Evolutionary conservation across 1,139 yeast genomes (phyloP).

Genomic region (Geotrichum citri-aurantii): DNA sequence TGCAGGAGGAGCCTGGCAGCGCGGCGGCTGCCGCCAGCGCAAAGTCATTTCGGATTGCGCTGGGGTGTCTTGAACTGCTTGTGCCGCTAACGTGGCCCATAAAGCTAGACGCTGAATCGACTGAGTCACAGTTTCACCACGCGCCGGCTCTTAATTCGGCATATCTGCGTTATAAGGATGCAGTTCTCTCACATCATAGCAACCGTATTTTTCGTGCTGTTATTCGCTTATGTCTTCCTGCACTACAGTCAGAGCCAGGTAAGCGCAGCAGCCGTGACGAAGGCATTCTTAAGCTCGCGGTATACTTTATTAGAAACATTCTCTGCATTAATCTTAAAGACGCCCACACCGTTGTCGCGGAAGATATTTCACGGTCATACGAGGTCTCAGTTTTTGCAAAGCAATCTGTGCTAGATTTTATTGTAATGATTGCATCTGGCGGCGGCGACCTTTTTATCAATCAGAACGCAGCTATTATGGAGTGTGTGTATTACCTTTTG

Average conservation of each 20-base stretch:
- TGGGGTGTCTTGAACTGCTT: conserved; percentile 68
- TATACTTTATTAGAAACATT: conserved; percentile 70
- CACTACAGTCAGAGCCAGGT: conserved; percentile 47
- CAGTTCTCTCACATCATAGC: conserved; percentile 50
- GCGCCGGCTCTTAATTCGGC: conserved; percentile 58
- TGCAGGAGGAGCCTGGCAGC: conserved; percentile 20
- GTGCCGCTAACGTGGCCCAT: conserved; percentile 88
- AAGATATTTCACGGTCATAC: conserved; percentile 62
- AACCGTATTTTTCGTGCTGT: conserved; percentile 67
- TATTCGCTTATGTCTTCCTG: conserved; percentile 62
- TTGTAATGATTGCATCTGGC: conserved; percentile 63
- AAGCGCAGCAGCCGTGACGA: conserved; percentile 67
- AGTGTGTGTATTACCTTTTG: conserved; percentile 58
- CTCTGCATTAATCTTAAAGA: conserved; percentile 69
- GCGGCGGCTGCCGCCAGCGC: conserved; percentile 13
- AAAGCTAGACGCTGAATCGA: conserved; percentile 48
- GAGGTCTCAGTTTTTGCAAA: conserved; percentile 53
- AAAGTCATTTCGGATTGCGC: conserved; percentile 52
- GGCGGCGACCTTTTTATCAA: conserved; percentile 60
- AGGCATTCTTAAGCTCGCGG: conserved; percentile 63
- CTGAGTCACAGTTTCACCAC: conserved; percentile 48
- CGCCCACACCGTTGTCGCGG: conserved; percentile 31
- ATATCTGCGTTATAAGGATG: conserved; percentile 67
- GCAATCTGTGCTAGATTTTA: conserved; percentile 66
- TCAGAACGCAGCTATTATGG: conserved; percentile 62